Percentiles rank a stretch among this genome's conserved stretches.
phyloP scores from a whole-genome alignment of 305 asterid genomes.

The Nicotiana rustica region DNA sequence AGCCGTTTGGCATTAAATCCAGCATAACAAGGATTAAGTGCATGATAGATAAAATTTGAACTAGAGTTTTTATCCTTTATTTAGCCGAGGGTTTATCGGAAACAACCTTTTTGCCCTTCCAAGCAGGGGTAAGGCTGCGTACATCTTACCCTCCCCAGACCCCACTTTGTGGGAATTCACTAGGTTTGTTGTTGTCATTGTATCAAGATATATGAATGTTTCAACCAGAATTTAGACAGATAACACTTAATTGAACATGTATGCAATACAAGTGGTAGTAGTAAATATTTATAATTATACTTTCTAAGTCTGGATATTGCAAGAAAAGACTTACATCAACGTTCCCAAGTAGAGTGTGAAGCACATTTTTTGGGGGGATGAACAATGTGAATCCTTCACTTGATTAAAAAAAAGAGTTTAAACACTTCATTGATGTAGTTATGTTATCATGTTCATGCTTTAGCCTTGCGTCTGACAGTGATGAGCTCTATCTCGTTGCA shows the following conservation, averaged over 20 bases:
- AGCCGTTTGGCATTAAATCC: not conserved
- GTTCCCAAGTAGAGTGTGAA: not conserved
- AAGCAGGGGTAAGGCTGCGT: no score
- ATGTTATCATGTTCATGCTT: not conserved
- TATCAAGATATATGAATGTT: not conserved
- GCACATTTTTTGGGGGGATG: not conserved
- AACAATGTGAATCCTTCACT: not conserved
- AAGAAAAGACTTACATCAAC: not conserved
- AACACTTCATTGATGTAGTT: slow-evolving; percentile 16
- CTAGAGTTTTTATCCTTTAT: not conserved
- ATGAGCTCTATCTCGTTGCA: not conserved
- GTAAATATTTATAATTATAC: not conserved
- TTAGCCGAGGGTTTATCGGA: no score
- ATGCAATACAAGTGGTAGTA: not conserved
- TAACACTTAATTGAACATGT: not conserved
- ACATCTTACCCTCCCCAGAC: no score
- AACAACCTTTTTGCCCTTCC: no score
- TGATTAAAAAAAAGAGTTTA: not conserved
- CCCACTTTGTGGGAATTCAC: no score
- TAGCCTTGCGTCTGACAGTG: not conserved
- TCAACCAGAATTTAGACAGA: not conserved
- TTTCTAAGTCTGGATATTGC: not conserved
- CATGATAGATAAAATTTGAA: not conserved
- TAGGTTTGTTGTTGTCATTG: no score
- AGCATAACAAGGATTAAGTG: not conserved